Conservation (phyloP, 768 basidiomycete species). For the Agaricus sinodeliciosus region DNA sequence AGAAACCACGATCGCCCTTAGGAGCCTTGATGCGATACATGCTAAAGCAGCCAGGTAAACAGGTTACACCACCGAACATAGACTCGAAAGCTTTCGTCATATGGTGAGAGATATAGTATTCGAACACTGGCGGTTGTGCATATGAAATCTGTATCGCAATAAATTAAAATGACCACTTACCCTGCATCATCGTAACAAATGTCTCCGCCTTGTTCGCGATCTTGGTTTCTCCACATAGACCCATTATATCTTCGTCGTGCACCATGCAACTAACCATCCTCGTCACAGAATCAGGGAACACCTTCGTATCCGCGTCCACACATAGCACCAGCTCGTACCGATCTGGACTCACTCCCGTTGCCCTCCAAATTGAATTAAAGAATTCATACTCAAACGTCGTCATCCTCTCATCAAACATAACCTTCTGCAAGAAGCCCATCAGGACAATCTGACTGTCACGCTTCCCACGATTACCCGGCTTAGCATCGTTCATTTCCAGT, state of each 20-base stretch:
- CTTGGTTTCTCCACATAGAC: slow-evolving; percentile 98
- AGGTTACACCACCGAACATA: slow-evolving; percentile 99
- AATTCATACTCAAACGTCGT: slow-evolving; percentile 99
- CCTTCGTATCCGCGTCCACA: slow-evolving; percentile 97
- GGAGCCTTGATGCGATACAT: slow-evolving; percentile 99
- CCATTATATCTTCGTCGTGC: slow-evolving; percentile 97
- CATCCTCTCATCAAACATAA: slow-evolving; percentile 99
- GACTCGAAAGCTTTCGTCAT: slow-evolving; percentile 99
- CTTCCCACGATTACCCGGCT: slow-evolving; percentile 98
- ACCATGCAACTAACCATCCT: slow-evolving; percentile 97
- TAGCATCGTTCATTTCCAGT: slow-evolving; percentile 77
- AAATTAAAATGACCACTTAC: slow-evolving; percentile 37
- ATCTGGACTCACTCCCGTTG: slow-evolving; percentile 93
- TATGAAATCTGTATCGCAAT: slow-evolving; percentile 9
- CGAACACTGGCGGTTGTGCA: slow-evolving; percentile 64
- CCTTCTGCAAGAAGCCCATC: slow-evolving; percentile 97
- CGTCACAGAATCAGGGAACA: slow-evolving; percentile 96
- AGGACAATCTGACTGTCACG: slow-evolving; percentile 97
- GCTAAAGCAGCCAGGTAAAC: slow-evolving; percentile 97
- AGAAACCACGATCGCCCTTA: slow-evolving; percentile 93
- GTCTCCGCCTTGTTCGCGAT: slow-evolving; percentile 99
- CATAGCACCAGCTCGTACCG: slow-evolving; percentile 93
- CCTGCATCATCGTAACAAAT: slow-evolving; percentile 99
- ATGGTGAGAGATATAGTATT: slow-evolving; percentile 99
- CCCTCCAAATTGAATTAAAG: slow-evolving; percentile 97